Base-by-base conservation (phyloP, 176 grass and related monocot species). In the Oryza meridionalis region DNA sequence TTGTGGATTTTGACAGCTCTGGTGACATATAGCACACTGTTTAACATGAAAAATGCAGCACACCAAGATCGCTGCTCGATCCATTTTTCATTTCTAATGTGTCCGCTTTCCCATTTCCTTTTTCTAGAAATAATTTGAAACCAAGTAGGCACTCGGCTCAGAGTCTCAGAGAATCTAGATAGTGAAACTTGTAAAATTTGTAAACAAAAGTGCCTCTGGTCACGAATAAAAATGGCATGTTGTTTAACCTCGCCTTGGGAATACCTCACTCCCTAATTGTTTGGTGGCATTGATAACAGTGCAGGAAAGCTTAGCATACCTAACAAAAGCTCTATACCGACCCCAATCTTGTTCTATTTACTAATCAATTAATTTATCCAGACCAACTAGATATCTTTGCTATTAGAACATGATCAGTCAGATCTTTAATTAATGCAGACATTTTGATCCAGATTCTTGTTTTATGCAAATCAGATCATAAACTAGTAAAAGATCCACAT, bases 281-380 rank as follows among this genome's bases (percentile, higher is more conserved):
- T 70, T 72, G 53, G 42, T 38, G n/a, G 15, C 55, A 63, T 78
- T 78, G 67, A 67, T 88, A 45, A 50, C 13, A 35, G 67, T 77
- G 65, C 38, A 82, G 50, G 51, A 87, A 76, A 76, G 51, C 65
- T 46, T 46, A 49, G 50, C 51, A 25, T 17, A 73, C 55, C 67
- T 6, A 83, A 67, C 22, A 55, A 66, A 78, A 78, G 67, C 31
- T 65, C 55, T 87, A 43, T 66, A 49, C 55, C 80, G 42, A 83
- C 61, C 40, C 27, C 10, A 70, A 14, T 77, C 80, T 22, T 35
- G 51, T 21, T 76, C 40, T 38, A 63, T 10, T 64, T 72, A 51
- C 9, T 61, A 61, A 22, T 22, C n/a, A 62, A 53, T 38, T 17
- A 67, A 78, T 53, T 78, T 65, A 83, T 44, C 17, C 16, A 67